Percentiles rank a stretch among this genome's conserved stretches.
Conservation (phyloP, 352 stramenopile genomes). For the Phytophthora fragariae region DNA sequence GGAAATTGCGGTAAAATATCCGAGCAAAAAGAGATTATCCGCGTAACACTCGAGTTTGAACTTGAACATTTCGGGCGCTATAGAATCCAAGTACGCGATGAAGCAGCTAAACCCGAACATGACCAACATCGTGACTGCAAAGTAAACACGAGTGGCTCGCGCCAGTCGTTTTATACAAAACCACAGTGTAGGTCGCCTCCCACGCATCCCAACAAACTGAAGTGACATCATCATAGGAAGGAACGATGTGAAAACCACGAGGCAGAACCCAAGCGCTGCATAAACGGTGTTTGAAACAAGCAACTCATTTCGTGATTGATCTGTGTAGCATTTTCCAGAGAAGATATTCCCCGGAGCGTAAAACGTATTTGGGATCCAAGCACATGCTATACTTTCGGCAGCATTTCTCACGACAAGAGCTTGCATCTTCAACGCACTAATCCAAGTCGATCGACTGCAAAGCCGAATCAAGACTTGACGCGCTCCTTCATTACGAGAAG, state of each 20-base stretch:
- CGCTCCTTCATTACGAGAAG: not conserved
- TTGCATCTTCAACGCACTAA: constrained; percentile 4
- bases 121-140: constrained; percentile 4
- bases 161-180: constrained; percentile 23
- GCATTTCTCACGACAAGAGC: constrained; percentile 12
- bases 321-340: constrained; percentile 17
- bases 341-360: constrained; percentile 20
- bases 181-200: constrained; percentile 5
- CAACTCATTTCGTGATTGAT: constrained; percentile 19
- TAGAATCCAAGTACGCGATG: constrained; percentile 7
- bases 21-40: not conserved
- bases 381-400: constrained; percentile 17
- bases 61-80: not conserved
- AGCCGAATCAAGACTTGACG: not conserved
- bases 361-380: constrained; percentile 8
- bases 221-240: constrained; percentile 23
- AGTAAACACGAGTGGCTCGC: not conserved
- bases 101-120: constrained; percentile 12
- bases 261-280: constrained; percentile 22
- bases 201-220: constrained; percentile 9
- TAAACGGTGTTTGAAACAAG: constrained; percentile 15
- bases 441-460: constrained; percentile 8
- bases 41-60: constrained; percentile 6
- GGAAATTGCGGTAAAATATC: constrained; percentile 1
- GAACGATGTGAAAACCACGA: constrained; percentile 23